These are phyloP conservation scores for Dendrobium officinale DNA, from an alignment of 106 monocot genomes.

Conservation along the genomic window DNA sequence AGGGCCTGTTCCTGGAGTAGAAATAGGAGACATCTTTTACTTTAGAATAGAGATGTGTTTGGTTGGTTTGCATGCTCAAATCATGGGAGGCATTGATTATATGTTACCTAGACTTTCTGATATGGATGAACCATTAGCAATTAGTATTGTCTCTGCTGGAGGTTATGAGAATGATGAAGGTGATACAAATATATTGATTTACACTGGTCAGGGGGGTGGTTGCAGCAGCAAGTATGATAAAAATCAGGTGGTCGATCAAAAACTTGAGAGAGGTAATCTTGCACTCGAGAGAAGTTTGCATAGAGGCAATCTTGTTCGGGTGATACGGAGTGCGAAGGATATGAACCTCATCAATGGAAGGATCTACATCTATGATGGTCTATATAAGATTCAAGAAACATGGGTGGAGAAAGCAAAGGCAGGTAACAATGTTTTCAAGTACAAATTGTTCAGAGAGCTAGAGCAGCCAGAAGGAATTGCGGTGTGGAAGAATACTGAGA, in stretches of 20 bases:
- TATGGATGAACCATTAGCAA: conserved; percentile 46
- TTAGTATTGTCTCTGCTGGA: conserved; percentile 76
- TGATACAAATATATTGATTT: conserved; percentile 45
- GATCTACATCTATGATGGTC: conserved; percentile 80
- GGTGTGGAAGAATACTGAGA: conserved; percentile 52
- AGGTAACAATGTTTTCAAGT: conserved; percentile 74
- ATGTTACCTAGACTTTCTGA: conserved; percentile 29
- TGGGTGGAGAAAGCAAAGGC: conserved; percentile 62
- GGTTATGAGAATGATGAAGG: conserved; percentile 64
- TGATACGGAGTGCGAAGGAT: conserved; percentile 56
- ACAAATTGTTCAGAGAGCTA: conserved; percentile 47
- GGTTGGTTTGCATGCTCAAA: conserved; percentile 59
- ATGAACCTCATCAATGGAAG: conserved; percentile 20
- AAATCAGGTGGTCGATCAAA: conserved; percentile 50
- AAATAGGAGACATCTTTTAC: conserved; percentile 76
- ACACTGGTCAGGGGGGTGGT: conserved; percentile 61
- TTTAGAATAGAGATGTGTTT: conserved; percentile 72
- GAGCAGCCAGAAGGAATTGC: conserved; percentile 60
- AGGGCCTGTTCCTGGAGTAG: conserved; percentile 55
- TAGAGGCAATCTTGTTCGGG: conserved; percentile 40
- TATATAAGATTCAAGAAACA: conserved; percentile 52
- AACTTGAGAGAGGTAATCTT: conserved; percentile 78
- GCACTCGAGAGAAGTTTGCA: conserved; percentile 68
- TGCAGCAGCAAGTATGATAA: conserved; percentile 13
- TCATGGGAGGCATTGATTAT: conserved; percentile 76